Conservation (phyloP, 176 grass and related monocot species). For the Elaeis guineensis region DNA sequence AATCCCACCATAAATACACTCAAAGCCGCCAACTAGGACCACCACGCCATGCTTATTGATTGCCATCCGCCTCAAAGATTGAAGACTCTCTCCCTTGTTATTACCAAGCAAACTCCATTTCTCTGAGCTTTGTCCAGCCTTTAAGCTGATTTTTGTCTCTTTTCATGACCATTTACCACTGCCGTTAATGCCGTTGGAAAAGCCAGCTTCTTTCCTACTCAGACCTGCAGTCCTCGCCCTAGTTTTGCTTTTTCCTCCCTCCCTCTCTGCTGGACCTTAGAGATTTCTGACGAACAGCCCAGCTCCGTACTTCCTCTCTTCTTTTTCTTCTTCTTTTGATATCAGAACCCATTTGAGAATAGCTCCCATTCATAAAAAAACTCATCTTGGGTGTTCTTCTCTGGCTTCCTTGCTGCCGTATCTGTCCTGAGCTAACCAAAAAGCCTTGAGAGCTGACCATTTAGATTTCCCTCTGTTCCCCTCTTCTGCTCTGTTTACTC, state of each 20-base stretch:
- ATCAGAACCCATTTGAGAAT: not conserved
- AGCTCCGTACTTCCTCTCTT: not conserved
- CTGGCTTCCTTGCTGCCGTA: too few species aligned
- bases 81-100: too few species aligned
- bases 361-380: not conserved
- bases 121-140: too few species aligned
- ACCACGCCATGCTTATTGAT: not conserved
- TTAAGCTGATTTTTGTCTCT: not conserved
- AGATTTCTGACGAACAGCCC: not conserved
- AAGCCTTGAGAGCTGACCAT: too few species aligned
- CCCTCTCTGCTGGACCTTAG: not conserved
- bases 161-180: too few species aligned
- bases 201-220: not conserved
- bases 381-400: too few species aligned
- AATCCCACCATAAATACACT: not conserved
- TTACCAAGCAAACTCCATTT: too few species aligned
- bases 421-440: too few species aligned
- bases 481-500: too few species aligned
- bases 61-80: not conserved
- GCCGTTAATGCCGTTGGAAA: not conserved
- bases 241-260: too few species aligned
- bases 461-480: too few species aligned
- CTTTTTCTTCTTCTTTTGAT: not conserved
- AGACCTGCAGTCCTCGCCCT: not conserved
- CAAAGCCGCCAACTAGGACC: not conserved